These are phyloP conservation scores for Fusarium humuli DNA, from an alignment of 2,329 filamentous ascomycete species.

Conservation along the genomic window DNA sequence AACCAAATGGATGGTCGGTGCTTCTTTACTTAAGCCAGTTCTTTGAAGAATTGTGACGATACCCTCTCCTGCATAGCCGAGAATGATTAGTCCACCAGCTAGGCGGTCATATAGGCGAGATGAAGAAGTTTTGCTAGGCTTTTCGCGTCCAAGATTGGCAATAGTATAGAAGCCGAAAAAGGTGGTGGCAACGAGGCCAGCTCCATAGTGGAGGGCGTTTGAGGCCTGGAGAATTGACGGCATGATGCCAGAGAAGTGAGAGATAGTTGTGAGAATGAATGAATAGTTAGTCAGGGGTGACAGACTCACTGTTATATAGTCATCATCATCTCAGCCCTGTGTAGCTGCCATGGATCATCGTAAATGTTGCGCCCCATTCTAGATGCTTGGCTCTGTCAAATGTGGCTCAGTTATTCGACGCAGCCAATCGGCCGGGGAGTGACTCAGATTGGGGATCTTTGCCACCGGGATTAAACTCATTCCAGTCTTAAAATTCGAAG, in stretches of 20 bases:
- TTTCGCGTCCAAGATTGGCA: background rate
- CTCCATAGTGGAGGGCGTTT: conserved; percentile 30
- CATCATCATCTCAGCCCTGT: conserved; percentile 2
- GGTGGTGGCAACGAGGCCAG: background rate
- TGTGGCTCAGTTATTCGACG: conserved; percentile 9
- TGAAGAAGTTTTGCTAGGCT: background rate
- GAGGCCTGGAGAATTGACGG: conserved; percentile 8
- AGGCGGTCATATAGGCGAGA: background rate
- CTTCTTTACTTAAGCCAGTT: background rate
- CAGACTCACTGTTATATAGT: conserved; percentile 5
- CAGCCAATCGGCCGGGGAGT: conserved; percentile 15
- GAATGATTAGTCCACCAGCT: background rate
- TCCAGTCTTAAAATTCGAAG: background rate
- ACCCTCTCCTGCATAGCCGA: conserved; percentile 11
- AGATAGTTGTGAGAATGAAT: background rate
- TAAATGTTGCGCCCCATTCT: background rate
- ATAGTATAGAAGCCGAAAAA: conserved; percentile 8
- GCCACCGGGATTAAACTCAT: conserved; percentile 8
- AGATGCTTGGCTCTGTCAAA: background rate
- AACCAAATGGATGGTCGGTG: conserved; percentile 10
- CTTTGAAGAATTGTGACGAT: background rate
- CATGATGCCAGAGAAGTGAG: background rate
- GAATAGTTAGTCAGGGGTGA: background rate
- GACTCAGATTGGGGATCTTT: conserved; percentile 8
- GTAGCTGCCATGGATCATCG: background rate